Evolutionary conservation across 345 rosid species (phyloP).

Genomic region (Eucalyptus polybractea): DNA sequence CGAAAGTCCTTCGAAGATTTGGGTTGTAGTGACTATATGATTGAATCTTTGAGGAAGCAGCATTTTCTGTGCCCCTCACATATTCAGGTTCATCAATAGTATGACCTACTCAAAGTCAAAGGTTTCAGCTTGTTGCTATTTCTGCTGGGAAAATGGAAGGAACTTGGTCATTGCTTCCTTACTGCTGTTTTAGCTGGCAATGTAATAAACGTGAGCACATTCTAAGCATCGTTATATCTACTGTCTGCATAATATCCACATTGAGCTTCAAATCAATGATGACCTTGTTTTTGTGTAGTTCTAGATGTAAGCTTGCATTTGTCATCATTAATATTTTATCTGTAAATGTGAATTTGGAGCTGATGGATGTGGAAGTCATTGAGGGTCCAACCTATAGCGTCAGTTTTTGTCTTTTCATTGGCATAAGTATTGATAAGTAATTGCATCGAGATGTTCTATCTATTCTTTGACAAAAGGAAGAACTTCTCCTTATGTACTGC

Average conservation of each 20-base stretch:
- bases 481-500: neutral
- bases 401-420: neutral
- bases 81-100: constrained; percentile 46
- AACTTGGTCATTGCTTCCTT: neutral
- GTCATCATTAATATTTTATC: neutral
- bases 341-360: neutral
- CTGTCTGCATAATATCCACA: neutral
- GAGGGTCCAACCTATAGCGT: neutral
- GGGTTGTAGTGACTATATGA: too few species aligned
- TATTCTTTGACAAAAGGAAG: neutral
- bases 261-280: neutral
- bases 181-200: neutral
- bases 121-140: neutral
- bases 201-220: neutral
- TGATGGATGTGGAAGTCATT: neutral
- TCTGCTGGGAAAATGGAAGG: too few species aligned
- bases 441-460: neutral
- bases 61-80: constrained; percentile 41
- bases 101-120: neutral
- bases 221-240: neutral
- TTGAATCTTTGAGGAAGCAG: constrained; percentile 46
- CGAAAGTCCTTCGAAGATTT: constrained; percentile 13
- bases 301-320: neutral
- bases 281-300: neutral
- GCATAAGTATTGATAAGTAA: neutral